A percentile compares a stretch with the other conserved stretches of the same genome.
phyloP scores from a whole-genome alignment of 2,329 filamentous ascomycete species.

The Paecilomyces dactylethromorphus region DNA sequence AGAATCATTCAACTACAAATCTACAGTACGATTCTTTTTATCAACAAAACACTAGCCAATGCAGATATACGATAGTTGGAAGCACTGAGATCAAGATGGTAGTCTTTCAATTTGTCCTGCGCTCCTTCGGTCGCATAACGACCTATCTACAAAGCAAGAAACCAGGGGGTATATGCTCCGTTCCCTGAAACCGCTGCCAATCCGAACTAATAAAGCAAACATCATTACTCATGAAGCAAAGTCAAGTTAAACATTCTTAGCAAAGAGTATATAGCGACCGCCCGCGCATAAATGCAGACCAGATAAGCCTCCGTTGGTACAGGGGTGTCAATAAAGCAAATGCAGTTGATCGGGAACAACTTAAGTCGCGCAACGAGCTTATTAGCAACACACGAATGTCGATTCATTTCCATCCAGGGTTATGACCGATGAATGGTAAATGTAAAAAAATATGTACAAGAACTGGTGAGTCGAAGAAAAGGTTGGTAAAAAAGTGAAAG shows the following conservation, averaged over 20 bases:
- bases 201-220: neutral
- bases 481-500: neutral
- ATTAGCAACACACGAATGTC: neutral
- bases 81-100: neutral
- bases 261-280: slow-evolving; percentile 14
- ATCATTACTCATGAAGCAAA: neutral
- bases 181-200: neutral
- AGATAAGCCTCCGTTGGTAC: slow-evolving; percentile 13
- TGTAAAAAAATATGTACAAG: slow-evolving; percentile 22
- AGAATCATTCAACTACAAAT: too few relatives aligned
- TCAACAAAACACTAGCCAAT: too few relatives aligned
- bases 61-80: too few relatives aligned
- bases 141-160: slow-evolving; percentile 1
- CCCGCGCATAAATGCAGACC: slow-evolving; percentile 20
- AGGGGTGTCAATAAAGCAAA: slow-evolving; percentile 12
- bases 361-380: neutral
- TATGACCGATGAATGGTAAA: neutral
- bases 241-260: slow-evolving; percentile 9
- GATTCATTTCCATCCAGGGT: neutral
- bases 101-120: neutral
- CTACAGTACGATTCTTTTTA: too few relatives aligned
- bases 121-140: neutral
- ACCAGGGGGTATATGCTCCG: slow-evolving; percentile 3
- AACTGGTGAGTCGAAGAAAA: slow-evolving; percentile 3
- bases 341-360: slow-evolving; percentile 3